Evolutionary conservation across 495 filamentous ascomycete species (phyloP), one percentile per base, ranked within the genome.

Genomic region (Trichoderma virens): DNA sequence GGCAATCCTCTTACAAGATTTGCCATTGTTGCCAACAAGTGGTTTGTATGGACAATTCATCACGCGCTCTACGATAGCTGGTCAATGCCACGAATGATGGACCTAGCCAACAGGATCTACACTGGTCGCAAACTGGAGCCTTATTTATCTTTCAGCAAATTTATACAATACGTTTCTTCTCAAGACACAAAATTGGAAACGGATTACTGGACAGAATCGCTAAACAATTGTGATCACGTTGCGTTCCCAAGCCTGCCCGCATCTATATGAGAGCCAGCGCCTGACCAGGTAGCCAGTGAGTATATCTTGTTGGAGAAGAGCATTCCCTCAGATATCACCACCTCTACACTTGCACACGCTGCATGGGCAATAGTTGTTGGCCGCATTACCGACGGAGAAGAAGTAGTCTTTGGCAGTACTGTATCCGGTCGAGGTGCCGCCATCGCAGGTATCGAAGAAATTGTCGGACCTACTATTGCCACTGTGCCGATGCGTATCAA

Each of bases 401-500:
- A 86, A 69, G 64, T 67, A 18, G 61, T 66, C 7, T 69, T 71
- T 35, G 60, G 80, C 0, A 78, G 78, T 63, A 86, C 78, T 5
- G 74, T 83, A n/a, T 70, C 67, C 60, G 78, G 79, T 59, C 72
- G 82, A 2, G 70, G 75, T 18, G 74, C 73, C 18, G 69, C 75
- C 5, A 69, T 83, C 2, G 62, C 68, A 8, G 76, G 74, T n/a
- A 68, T 85, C 23, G 73, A 77, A 34, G 65, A 71, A 11, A 75
- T 83, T 20, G 67, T 73, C 18, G 82, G 79, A 1, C 75, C 84
- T 2, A 69, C 83, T 7, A 82, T 86, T 56, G 77, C 83, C 14
- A 86, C 85, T 0, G 70, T 85, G 0, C 85, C 85, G 7, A 67
- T 83, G 25, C 79, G 84, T 0, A 67, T 85, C 6, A 70, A 4